These are phyloP conservation scores for Pleurotus tuoliensis DNA, from an alignment of 768 basidiomycete genomes.

Conservation along the genomic window DNA sequence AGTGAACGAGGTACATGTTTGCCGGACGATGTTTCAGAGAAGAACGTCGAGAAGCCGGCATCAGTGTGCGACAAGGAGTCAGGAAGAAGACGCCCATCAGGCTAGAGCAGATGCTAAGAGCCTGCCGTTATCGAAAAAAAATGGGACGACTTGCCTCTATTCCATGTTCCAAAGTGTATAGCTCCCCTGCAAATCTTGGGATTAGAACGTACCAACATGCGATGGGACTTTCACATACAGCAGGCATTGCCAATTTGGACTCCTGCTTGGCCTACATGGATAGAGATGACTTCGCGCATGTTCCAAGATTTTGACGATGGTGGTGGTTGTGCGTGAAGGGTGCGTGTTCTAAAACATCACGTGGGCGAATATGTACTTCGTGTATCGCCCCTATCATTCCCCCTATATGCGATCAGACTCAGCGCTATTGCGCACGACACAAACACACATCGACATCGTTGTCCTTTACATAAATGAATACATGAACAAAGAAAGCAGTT, in stretches of 20 bases:
- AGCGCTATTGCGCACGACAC: too few species aligned
- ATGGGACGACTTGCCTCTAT: slow-evolving; percentile 64
- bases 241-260: slow-evolving; percentile 98
- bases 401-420: too few species aligned
- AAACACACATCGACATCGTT: too few species aligned
- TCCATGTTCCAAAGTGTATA: slow-evolving; percentile 98
- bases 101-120: slow-evolving; percentile 43
- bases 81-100: slow-evolving; percentile 84
- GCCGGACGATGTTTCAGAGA: slow-evolving; percentile 90
- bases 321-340: slow-evolving; percentile 14
- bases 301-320: slow-evolving; percentile 17
- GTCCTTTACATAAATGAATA: background rate
- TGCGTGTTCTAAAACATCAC: too few species aligned
- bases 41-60: slow-evolving; percentile 95
- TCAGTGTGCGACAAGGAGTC: slow-evolving; percentile 65
- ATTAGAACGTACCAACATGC: slow-evolving; percentile 11
- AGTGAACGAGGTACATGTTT: slow-evolving; percentile 97
- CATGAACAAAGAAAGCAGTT: background rate
- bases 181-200: slow-evolving; percentile 67
- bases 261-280: slow-evolving; percentile 99
- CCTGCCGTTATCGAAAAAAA: background rate
- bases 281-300: slow-evolving; percentile 97
- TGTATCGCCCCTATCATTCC: too few species aligned
- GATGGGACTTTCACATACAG: slow-evolving; percentile 59
- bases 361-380: too few species aligned